Evolutionary conservation across 176 grass and related monocot genomes (phyloP), one percentile per base, ranked within the genome.

Genomic region (Pontederia paniculata): DNA sequence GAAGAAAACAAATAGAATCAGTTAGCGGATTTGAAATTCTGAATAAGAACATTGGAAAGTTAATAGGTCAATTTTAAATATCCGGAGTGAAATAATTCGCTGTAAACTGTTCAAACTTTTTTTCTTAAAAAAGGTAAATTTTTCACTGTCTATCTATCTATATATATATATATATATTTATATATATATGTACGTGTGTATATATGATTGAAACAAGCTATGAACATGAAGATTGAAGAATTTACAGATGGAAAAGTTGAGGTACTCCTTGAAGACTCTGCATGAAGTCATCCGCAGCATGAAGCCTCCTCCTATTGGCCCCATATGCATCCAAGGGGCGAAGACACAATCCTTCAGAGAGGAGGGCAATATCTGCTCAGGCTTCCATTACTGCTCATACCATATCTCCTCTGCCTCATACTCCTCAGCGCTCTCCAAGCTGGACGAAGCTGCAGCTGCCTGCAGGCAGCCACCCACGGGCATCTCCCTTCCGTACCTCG

Each of bases 221-320:
- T 2, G 28, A 37, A 37, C 28, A 37, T 2, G 28, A 37, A 37
- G 28, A 5, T 37, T 37, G 28, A 37, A 37, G 28, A 37, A 37
- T 6, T n/a, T n/a, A 37, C 7, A 37, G 0, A 37, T 37, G 28
- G 71, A 74, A 58, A 80, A 74, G 50, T 51, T 80, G 63, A 80
- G 74, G 44, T 75, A 65, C 63, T 80, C 71, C 17, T 70, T 70
- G 2, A 75, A 74, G 61, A 63, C 65, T 21, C 48, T 75, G 44
- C 70, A 80, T 55, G 78, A 55, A 75, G 60, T 49, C 63, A 69
- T 80, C 43, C 13, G 37, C 48, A 55, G 50, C 66, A 43, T 74
- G 42, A 80, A 74, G 21, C 69, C n/a, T n/a, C n/a, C n/a, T n/a
- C n/a, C 63, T 5, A 67, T 42, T 31, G 54, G 21, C 11, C 54